Percentiles rank a stretch among this genome's conserved stretches.
Conservation (phyloP, 23 red algal genomes). For the Gracilaria domingensis region DNA sequence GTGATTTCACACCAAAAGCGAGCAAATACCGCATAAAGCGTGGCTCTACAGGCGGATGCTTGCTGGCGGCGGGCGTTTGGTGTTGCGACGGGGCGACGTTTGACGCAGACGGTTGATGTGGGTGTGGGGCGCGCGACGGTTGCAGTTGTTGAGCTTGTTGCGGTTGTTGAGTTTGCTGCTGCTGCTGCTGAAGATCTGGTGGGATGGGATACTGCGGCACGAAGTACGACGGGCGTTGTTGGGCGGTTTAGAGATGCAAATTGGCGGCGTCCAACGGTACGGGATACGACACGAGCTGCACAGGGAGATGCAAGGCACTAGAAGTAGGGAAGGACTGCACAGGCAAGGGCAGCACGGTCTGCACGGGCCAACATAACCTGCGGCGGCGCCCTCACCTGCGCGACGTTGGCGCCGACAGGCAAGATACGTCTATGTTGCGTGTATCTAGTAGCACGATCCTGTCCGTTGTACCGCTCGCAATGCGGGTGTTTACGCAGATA, state of each 20-base stretch:
- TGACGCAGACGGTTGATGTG: background rate
- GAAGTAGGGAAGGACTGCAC: background rate
- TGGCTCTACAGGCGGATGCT: background rate
- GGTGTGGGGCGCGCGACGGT: background rate
- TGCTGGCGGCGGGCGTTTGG: background rate
- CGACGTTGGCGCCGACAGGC: constrained; percentile 51
- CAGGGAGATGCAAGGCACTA: background rate
- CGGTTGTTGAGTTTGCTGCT: background rate
- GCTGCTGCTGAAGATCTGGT: background rate
- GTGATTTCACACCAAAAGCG: too few species aligned
- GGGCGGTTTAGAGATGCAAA: background rate
- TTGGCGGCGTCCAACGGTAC: constrained; percentile 16
- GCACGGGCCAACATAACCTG: background rate
- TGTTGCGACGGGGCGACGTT: background rate
- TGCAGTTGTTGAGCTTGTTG: constrained; percentile 21
- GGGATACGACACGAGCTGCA: constrained; percentile 17
- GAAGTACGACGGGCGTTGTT: constrained; percentile 1
- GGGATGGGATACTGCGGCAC: background rate
- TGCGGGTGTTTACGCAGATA: constrained; percentile 85
- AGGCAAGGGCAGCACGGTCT: constrained; percentile 5
- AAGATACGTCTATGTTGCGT: constrained; percentile 62
- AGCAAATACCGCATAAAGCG: too few species aligned
- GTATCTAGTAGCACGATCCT: constrained; percentile 73
- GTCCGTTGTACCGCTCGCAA: constrained; percentile 88
- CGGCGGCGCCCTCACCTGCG: background rate